These are phyloP conservation scores for Sedum album DNA, from an alignment of 164 flowering plant genomes.

Conservation along the genomic window DNA sequence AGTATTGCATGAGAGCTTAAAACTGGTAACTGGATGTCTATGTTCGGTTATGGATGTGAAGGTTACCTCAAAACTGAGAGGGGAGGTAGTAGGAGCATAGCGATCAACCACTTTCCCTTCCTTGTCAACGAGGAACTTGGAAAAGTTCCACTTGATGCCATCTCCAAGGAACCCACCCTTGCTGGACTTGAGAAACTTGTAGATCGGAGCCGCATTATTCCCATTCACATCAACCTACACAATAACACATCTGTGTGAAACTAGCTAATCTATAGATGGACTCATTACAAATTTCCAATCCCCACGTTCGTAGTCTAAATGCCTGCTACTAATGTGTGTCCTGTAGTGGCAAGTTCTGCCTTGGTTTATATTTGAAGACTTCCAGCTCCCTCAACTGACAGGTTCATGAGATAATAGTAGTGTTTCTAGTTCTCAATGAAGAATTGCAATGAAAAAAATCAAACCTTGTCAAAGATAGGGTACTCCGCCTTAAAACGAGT, in stretches of 20 bases:
- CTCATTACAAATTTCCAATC: neutral
- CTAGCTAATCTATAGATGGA: neutral
- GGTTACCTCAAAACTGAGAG: conserved; percentile 10
- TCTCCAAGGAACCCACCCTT: too few relatives aligned
- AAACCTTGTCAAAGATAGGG: too few relatives aligned
- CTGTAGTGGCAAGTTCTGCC: neutral
- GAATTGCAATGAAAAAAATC: neutral
- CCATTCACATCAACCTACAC: too few relatives aligned
- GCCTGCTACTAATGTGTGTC: neutral
- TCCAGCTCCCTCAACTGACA: neutral
- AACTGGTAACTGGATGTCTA: neutral
- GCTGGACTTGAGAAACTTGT: too few relatives aligned
- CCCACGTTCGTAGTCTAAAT: neutral
- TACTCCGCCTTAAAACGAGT: too few relatives aligned
- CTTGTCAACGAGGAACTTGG: too few relatives aligned
- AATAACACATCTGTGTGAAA: neutral
- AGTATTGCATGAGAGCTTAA: neutral
- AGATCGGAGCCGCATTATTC: too few relatives aligned
- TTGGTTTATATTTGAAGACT: neutral
- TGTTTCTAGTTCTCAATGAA: neutral
- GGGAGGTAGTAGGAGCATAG: conserved; percentile 10
- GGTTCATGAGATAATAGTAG: neutral
- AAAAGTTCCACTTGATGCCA: too few relatives aligned
- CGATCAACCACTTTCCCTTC: conserved; percentile 13
- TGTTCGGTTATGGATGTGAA: neutral